Evolutionary conservation across 2,329 filamentous ascomycete genomes (phyloP).

Genomic region (Macrophomina phaseolina): DNA sequence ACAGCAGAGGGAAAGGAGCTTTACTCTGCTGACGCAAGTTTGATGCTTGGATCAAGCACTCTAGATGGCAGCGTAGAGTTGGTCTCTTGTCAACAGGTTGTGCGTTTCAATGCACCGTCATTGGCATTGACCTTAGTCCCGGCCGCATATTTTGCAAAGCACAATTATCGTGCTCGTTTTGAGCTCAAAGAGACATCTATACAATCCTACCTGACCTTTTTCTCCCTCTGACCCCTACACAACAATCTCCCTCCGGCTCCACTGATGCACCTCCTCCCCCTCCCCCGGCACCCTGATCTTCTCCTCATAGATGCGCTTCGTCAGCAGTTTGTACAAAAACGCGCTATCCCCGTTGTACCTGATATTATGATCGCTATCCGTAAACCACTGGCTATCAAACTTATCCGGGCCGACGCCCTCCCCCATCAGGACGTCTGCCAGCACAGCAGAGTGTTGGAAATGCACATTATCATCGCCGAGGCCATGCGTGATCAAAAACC

Average conservation of each 20-base stretch:
- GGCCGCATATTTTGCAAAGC: too few relatives aligned
- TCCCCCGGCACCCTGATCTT: constrained; percentile 52
- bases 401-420: constrained; percentile 64
- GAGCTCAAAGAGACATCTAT: not conserved
- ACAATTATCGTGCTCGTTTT: too few relatives aligned
- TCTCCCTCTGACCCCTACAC: not conserved
- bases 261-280: constrained; percentile 10
- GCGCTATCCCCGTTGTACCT: constrained; percentile 59
- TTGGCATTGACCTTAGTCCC: too few relatives aligned
- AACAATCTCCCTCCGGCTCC: constrained; percentile 11
- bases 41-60: too few relatives aligned
- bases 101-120: too few relatives aligned
- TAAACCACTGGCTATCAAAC: constrained; percentile 64
- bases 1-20: too few relatives aligned
- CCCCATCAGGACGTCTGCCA: constrained; percentile 67
- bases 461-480: constrained; percentile 75
- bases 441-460: constrained; percentile 68
- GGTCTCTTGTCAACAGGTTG: too few relatives aligned
- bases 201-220: not conserved
- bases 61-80: too few relatives aligned
- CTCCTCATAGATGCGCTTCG: constrained; percentile 66
- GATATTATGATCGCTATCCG: constrained; percentile 69
- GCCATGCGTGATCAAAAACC: constrained; percentile 68
- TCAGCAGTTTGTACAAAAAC: constrained; percentile 69
- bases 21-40: too few relatives aligned